These are phyloP conservation scores for Plenodomus biglobosus DNA, from an alignment of 2,329 filamentous ascomycete species.

Conservation along the genomic window DNA sequence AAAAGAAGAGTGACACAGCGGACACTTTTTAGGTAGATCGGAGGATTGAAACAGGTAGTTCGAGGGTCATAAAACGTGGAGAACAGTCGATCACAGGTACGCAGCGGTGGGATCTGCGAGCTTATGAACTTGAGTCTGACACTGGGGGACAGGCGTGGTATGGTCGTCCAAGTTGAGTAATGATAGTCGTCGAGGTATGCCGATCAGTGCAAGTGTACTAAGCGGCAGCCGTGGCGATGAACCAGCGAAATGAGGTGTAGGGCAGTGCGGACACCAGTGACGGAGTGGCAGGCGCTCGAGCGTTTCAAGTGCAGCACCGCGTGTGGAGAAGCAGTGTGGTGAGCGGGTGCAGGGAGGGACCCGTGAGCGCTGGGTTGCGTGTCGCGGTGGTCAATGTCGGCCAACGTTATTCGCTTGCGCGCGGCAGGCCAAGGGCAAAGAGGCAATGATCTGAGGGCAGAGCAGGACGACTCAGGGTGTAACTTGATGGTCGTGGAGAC, in stretches of 20 bases:
- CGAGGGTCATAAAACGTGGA: constrained; percentile 50
- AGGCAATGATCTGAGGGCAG: constrained; percentile 36
- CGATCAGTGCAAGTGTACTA: constrained; percentile 42
- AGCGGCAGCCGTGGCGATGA: constrained; percentile 41
- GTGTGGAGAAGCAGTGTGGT: constrained; percentile 34
- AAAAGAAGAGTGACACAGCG: constrained; percentile 32
- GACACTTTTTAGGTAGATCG: constrained; percentile 25
- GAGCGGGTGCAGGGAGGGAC: constrained; percentile 33
- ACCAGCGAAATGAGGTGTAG: constrained; percentile 41
- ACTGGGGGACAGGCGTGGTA: constrained; percentile 39
- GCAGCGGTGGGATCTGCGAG: constrained; percentile 54
- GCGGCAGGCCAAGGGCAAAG: constrained; percentile 36
- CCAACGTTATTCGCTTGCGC: constrained; percentile 27
- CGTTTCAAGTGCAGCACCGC: constrained; percentile 43
- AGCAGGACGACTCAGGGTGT: constrained; percentile 18
- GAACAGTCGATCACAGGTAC: constrained; percentile 51
- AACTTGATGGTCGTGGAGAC: constrained; percentile 10
- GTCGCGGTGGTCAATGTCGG: constrained; percentile 27
- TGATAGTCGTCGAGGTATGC: constrained; percentile 41
- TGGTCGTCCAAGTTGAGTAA: constrained; percentile 38
- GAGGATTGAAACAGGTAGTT: constrained; percentile 41
- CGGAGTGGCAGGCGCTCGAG: constrained; percentile 39
- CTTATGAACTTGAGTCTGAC: constrained; percentile 45
- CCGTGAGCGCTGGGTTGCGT: constrained; percentile 26
- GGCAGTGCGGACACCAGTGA: constrained; percentile 33